Base-by-base conservation (phyloP, 2,329 filamentous ascomycete species). In the Pyrenochaeta sp. region DNA sequence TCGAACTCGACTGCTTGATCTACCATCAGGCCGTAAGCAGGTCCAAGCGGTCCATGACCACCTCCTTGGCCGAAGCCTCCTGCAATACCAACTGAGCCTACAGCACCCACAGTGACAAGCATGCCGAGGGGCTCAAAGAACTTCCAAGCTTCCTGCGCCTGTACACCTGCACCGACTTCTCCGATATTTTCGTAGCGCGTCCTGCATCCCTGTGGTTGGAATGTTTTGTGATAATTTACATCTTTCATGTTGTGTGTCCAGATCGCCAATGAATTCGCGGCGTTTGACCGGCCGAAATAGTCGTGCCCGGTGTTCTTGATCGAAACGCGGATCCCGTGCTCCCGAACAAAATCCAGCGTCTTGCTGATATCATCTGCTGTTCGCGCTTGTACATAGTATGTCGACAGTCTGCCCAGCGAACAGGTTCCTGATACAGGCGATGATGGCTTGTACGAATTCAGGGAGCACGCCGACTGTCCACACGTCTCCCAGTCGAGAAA, bases 11-110 rank as follows among this genome's bases (percentile, higher is more conserved):
- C 65, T 32, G 74, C 73, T 34, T 77, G 67, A 56, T 77, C 74
- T 5, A 76, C 73, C 71, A 75, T 76, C 53, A 77, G 56, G 12
- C 75, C 75, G 59, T 81, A 83, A 36, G 79, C 74, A 39, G 80
- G 79, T 12, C 81, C 81, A 39, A 88, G 68, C 5, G 84, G 84
- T 10, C 82, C 83, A 72, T 88, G 84, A 0, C 85, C 86, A 30
- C 84, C 85, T 7, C 82, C 85, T 42, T 77, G 75, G 13, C 75
- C 72, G 53, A 75, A 81, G 13, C 79, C 74, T 50, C 74, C 74
- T 9, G 72, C 81, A 66, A 85, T 77, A 12, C 85, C 85, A 9
- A 88, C 84, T 3, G 80, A 83, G 8, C 64, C 62, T 3, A 74
- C 62, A 13, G 74, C 73, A 10, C 73, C 73, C n/a, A 77, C 72